Conservation (phyloP, 1,284 basidiomycete genomes). For the Ustilago hordei region DNA sequence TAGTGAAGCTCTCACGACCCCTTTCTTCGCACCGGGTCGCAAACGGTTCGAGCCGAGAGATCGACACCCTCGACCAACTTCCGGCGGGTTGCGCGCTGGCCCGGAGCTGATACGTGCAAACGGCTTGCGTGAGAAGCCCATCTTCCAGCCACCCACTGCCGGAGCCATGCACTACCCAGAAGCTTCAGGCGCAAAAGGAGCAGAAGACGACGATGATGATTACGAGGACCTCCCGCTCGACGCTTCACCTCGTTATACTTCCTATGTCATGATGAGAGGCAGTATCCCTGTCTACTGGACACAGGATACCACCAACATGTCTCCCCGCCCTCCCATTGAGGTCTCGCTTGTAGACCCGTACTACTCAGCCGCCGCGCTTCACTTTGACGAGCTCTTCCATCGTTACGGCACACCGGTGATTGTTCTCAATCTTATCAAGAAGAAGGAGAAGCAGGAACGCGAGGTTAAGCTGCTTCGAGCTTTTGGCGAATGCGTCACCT, state of each 20-base stretch:
- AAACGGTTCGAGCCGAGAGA: constrained; percentile 27
- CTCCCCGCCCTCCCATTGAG: constrained; percentile 92
- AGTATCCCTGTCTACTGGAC: constrained; percentile 97
- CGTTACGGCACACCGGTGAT: constrained; percentile 91
- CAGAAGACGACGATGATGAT: constrained; percentile 27
- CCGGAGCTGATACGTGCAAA: constrained; percentile 29
- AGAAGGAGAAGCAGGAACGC: constrained; percentile 77
- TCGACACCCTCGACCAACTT: constrained; percentile 5
- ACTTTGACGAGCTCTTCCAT: constrained; percentile 91
- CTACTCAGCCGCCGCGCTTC: constrained; percentile 89
- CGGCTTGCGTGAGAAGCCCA: constrained; percentile 35
- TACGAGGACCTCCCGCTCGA: constrained; percentile 30
- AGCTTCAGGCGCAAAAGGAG: background rate
- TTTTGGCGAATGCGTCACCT: constrained; percentile 90
- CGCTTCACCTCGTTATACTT: constrained; percentile 83
- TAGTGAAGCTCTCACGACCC: constrained; percentile 86
- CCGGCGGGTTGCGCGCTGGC: constrained; percentile 11
- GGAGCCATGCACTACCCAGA: background rate
- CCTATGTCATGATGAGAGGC: constrained; percentile 95
- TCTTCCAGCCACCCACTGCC: background rate
- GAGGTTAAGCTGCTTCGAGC: constrained; percentile 94
- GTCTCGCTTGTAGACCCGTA: constrained; percentile 91
- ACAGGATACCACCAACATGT: constrained; percentile 91
- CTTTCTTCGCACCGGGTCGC: constrained; percentile 62
- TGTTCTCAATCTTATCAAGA: constrained; percentile 89